Evolutionary conservation across 2,329 filamentous ascomycete species (phyloP), one percentile per base, ranked within the genome.

Genomic region (Amphichorda felina): DNA sequence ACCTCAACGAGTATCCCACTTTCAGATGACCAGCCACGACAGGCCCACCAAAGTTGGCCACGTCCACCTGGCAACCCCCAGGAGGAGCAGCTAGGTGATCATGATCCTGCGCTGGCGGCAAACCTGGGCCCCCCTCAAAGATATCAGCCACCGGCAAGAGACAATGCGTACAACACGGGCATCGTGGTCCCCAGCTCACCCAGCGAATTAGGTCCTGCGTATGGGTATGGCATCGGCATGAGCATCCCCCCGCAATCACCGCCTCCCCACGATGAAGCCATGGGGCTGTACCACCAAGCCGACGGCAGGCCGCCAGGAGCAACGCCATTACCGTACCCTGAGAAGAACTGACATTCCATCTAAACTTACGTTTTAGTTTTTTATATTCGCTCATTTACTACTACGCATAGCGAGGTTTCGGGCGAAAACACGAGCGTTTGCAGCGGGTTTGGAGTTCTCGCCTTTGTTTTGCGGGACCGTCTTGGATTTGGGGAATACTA

Each of bases 211-310:
- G 17, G 17, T 8, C 18, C 18, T 7, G 27, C 18, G n/a, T 17
- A 31, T 14, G 19, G 21, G 21, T 15, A 35, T 18, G 31, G 16
- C 10, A 40, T 38, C 27, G 31, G 16, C 15, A 41, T 40, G 9
- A 37, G 37, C 1, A n/a, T 21, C 8, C 14, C 21, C 15, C 10
- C 27, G 34, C 22, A 30, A 5, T 43, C 47, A 5, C 50, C 47
- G 3, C 48, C 48, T 5, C 39, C 49, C 1, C 48, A 53, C 16
- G 48, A 50, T 18, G 50, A 53, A 28, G 39, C 43, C 5, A 49
- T 55, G 45, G 52, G 50, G 1, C 25, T 54, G 3, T 46, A 56
- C 25, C 50, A 56, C 35, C 53, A 56, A 36, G 53, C 53, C 2
- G 45, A 56, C 17, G 53, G 51, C 3, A 45, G 37, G 17, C 22